phyloP scores from a whole-genome alignment of 805 yeast genomes.

The Sugiyamaella lignohabitans region DNA sequence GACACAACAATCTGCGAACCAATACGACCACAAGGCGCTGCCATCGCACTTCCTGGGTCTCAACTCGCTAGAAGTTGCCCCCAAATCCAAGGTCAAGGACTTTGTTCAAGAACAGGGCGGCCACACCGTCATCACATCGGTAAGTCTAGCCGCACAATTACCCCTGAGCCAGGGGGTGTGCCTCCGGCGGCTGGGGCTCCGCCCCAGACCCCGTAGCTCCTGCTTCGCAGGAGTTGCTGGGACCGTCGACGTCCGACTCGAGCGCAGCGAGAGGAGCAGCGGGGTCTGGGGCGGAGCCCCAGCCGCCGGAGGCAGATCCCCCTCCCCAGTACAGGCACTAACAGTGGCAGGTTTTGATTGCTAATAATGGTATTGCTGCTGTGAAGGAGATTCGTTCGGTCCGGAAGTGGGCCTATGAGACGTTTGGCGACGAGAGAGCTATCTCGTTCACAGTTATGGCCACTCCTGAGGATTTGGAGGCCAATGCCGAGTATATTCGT shows the following conservation, averaged over 20 bases:
- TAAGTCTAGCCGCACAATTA: constrained; percentile 14
- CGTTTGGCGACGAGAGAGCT: constrained; percentile 93
- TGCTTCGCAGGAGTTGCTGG: no score
- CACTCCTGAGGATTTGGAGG: constrained; percentile 96
- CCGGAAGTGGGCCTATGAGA: constrained; percentile 98
- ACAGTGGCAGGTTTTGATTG: constrained; percentile 57
- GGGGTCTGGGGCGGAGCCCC: neutral
- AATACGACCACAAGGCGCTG: constrained; percentile 34
- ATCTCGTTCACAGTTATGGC: constrained; percentile 97
- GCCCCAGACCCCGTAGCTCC: neutral
- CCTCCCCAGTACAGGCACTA: neutral
- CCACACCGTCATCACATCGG: constrained; percentile 83
- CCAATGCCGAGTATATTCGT: constrained; percentile 95
- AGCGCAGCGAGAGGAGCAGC: no score
- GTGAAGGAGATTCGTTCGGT: constrained; percentile 96
- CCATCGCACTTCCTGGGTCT: constrained; percentile 77
- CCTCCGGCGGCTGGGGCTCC: neutral
- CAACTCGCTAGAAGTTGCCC: constrained; percentile 70
- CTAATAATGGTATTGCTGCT: constrained; percentile 99
- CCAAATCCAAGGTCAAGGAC: constrained; percentile 64
- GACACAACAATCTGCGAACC: neutral
- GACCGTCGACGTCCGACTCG: no score
- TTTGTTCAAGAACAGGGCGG: constrained; percentile 84
- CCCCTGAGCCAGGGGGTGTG: neutral
- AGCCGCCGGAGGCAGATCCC: neutral